Conservation (phyloP, 306 rosid species). For the Sechiopsis laciniata region DNA sequence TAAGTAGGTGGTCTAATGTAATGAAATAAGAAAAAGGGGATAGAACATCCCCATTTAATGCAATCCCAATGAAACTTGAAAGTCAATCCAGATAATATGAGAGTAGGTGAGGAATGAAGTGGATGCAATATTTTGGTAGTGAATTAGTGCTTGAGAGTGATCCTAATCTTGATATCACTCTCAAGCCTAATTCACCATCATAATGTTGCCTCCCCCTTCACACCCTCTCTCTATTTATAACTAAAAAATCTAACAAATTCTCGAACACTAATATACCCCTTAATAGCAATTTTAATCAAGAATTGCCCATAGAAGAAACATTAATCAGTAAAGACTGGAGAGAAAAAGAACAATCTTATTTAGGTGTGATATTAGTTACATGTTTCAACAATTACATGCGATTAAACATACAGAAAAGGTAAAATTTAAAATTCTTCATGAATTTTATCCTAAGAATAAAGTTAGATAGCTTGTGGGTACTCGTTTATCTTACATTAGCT, state of each 20-base stretch:
- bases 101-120: background rate
- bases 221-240: too few relatives aligned
- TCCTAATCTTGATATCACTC: too few relatives aligned
- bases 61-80: conserved; percentile 10
- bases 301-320: background rate
- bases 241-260: too few relatives aligned
- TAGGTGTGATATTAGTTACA: conserved; percentile 11
- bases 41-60: background rate
- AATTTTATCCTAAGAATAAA: background rate
- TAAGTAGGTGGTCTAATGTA: too few relatives aligned
- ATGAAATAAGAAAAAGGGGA: background rate
- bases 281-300: background rate
- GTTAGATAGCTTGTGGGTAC: conserved; percentile 24
- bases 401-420: background rate
- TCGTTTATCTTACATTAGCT: conserved; percentile 54
- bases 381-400: background rate
- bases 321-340: background rate
- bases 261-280: background rate
- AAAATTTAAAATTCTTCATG: background rate
- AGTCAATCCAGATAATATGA: background rate
- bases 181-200: too few relatives aligned
- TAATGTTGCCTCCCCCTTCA: too few relatives aligned
- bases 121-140: too few relatives aligned
- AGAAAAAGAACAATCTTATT: background rate
- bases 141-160: too few relatives aligned